A percentile compares a stretch with the other conserved stretches of the same genome.
These are phyloP conservation scores for Thuidium tamariscinum DNA, from an alignment of 225 moss, liverwort and hornwort genomes.

Conservation along the genomic window DNA sequence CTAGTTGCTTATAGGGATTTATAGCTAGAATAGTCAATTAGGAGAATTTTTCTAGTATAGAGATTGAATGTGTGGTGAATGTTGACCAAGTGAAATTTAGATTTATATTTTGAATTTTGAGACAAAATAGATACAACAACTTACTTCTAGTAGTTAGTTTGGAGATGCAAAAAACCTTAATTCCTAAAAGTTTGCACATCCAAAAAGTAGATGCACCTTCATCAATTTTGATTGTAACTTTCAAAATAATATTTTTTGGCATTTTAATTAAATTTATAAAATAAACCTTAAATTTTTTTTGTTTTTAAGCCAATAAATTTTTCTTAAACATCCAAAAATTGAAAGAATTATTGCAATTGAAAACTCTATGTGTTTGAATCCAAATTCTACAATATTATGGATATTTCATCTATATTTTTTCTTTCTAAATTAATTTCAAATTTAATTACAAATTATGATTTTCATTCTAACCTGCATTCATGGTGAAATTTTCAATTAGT, in stretches of 20 bases:
- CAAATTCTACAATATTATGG: too few relatives aligned
- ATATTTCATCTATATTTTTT: not conserved
- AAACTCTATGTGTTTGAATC: not conserved
- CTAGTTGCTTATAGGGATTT: not conserved
- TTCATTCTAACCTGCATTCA: not conserved
- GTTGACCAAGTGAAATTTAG: not conserved
- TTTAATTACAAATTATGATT: not conserved
- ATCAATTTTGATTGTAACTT: not conserved
- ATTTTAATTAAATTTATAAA: not conserved
- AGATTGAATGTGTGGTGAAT: not conserved
- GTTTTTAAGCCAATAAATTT: rapidly evolving
- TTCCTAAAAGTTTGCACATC: rapidly evolving
- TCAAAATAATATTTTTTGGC: not conserved
- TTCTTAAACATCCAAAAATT: not conserved
- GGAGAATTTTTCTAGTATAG: rapidly evolving
- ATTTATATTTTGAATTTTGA: not conserved
- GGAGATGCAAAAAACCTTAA: not conserved
- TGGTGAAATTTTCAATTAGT: not conserved
- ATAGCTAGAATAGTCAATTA: not conserved
- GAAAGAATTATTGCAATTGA: not conserved
- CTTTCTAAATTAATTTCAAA: too few relatives aligned
- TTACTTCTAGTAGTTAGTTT: not conserved
- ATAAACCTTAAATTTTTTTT: not conserved
- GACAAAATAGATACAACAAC: rapidly evolving
- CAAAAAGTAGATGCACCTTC: rapidly evolving